A percentile compares a stretch with the other conserved stretches of the same genome.
phyloP scores from a whole-genome alignment of 768 basidiomycete species.

The Guyanaporus albipodus region DNA sequence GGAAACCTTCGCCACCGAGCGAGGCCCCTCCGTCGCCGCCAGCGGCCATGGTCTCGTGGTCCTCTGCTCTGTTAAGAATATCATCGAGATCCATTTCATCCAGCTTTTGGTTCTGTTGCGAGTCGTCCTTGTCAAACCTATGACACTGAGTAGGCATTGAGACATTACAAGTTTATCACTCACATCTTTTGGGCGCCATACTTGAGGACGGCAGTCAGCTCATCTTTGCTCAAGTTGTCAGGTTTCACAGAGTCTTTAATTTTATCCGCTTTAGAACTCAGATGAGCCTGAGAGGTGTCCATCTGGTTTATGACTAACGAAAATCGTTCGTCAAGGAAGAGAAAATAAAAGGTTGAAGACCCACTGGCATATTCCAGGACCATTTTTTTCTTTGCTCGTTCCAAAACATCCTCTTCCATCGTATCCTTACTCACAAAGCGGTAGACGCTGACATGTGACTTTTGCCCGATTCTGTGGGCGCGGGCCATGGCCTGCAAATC shows the following conservation, averaged over 20 bases:
- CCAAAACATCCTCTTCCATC: slow-evolving; percentile 98
- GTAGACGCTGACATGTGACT: slow-evolving; percentile 97
- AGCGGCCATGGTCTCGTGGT: slow-evolving; percentile 88
- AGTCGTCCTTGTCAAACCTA: slow-evolving; percentile 97
- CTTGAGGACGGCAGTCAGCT: slow-evolving; percentile 94
- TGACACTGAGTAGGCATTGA: slow-evolving; percentile 7
- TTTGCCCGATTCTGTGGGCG: slow-evolving; percentile 98
- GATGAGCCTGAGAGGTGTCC: slow-evolving; percentile 97
- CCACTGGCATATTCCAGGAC: slow-evolving; percentile 97
- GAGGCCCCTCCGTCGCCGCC: slow-evolving; percentile 85
- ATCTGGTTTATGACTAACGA: slow-evolving; percentile 97
- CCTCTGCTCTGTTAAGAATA: slow-evolving; percentile 93
- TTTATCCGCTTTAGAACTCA: slow-evolving; percentile 72
- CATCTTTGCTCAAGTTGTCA: slow-evolving; percentile 90
- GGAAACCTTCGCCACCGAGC: slow-evolving; percentile 95
- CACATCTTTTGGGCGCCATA: slow-evolving; percentile 98
- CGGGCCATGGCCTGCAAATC: slow-evolving; percentile 99
- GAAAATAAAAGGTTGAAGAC: slow-evolving; percentile 36
- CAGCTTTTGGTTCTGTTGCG: slow-evolving; percentile 88
- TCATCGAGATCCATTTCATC: slow-evolving; percentile 99
- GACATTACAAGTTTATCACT: slow-evolving; percentile 25
- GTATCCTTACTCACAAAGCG: slow-evolving; percentile 99
- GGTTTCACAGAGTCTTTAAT: slow-evolving; percentile 69
- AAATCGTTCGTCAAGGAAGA: slow-evolving; percentile 6
- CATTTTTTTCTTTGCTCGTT: slow-evolving; percentile 99